Evolutionary conservation across 2,329 filamentous ascomycete species (phyloP).

Genomic region (Penicillium sp.): DNA sequence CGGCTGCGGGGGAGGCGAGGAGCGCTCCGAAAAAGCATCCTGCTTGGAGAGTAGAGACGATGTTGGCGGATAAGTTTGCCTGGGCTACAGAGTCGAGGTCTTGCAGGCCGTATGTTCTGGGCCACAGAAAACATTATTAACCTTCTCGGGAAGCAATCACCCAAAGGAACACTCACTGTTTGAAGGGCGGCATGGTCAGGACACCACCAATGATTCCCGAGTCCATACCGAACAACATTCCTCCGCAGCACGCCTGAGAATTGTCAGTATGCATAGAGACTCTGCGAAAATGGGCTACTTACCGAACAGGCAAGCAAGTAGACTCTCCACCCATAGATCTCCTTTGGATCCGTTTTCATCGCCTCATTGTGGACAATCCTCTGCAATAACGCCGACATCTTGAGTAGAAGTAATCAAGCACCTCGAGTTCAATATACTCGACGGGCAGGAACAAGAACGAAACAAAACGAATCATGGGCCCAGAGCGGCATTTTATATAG

Average conservation of each 20-base stretch:
- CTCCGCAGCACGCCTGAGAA: conserved; percentile 62
- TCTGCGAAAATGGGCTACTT: conserved; percentile 12
- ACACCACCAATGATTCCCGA: conserved; percentile 70
- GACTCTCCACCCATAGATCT: conserved; percentile 71
- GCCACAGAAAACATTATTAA: background rate
- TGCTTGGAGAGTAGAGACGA: conserved; percentile 70
- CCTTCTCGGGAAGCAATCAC: conserved; percentile 11
- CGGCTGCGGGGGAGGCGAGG: conserved; percentile 41
- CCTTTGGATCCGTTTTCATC: conserved; percentile 65
- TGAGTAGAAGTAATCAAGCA: conserved; percentile 20
- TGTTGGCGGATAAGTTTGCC: conserved; percentile 63
- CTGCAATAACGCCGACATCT: conserved; percentile 51
- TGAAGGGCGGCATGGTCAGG: conserved; percentile 60
- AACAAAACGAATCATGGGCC: background rate
- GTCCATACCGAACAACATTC: conserved; percentile 66
- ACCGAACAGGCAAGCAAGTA: conserved; percentile 63
- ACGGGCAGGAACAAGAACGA: background rate
- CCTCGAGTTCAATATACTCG: background rate
- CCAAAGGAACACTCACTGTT: conserved; percentile 42
- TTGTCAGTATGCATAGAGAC: conserved; percentile 1
- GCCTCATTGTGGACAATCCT: conserved; percentile 68
- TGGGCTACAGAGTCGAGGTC: conserved; percentile 41
- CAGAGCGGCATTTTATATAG: background rate
- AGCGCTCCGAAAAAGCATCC: conserved; percentile 68
- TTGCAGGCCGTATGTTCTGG: conserved; percentile 55